Evolutionary conservation across 2,329 filamentous ascomycete genomes (phyloP), one percentile per base, ranked within the genome.

Genomic region (Arthrobotrys musiformis): DNA sequence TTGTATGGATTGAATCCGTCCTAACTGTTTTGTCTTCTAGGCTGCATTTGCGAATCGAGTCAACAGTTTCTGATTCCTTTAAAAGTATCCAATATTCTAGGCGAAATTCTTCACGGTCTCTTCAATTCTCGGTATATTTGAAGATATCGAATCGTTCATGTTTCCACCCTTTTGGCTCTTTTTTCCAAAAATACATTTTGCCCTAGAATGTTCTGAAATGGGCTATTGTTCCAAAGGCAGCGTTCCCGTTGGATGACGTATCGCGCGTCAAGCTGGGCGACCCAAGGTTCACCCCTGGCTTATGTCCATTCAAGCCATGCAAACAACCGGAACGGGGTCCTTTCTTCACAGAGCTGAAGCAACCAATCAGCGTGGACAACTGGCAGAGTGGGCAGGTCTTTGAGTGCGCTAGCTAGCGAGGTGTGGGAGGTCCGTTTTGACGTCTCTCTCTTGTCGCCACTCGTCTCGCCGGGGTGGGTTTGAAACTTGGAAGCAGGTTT

Each of bases 181-280:
- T 9, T 19, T 72, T 62, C 68, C 68, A 72, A 72, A 72, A 72
- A 72, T 72, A 63, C 68, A 58, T 58, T 35, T 44, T 35, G 52
- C 54, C 67, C 50, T 44, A 70, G 56, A 56, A 37, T 46, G 30
- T 56, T 62, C 35, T 22, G 22, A 60, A 22, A n/a, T 0, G 54
- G n/a, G n/a, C 40, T 33, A 30, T 56, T 30, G 42, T 52, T 33
- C 50, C 56, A 64, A 72, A 72, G 68, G 68, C 68, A 72, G 68
- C 58, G 68, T 64, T 72, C 68, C 68, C 54, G 68, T 72, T 72
- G 68, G 68, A 72, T 72, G 68, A 72, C 68, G 68, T 72, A 72
- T 72, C 68, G 58, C 58, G 58, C 68, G 58, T 62, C 35, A 64
- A 63, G 40, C 24, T 30, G 33, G 40, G 9, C 58, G 13, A 15